Base-by-base conservation (phyloP, 176 grass and related monocot species). In the Rhynchospora tenuis region DNA sequence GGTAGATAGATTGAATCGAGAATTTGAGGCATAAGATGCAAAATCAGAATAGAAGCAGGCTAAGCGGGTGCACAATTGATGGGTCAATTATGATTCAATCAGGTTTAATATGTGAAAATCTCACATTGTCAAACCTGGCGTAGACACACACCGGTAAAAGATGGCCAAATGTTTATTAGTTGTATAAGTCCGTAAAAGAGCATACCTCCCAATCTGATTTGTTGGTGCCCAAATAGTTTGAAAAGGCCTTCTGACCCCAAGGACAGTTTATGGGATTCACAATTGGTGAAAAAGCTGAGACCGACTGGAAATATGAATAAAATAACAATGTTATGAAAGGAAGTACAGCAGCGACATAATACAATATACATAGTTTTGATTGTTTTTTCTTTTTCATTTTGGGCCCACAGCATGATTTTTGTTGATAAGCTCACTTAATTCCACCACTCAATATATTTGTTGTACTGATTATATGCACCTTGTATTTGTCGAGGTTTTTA, bases 181-280 rank as follows among this genome's bases (percentile, higher is more conserved):
- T 19, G 16, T 19, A 6, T 1, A 69, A 68, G 31, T 67, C 23
- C 45, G 46, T 59, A 54, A 88, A 9, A 84, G 42, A 24, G 67
- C 2, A 83, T 90, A 88, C 93, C 91, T 96, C 89, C 97, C 93
- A 96, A 45, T 92, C 89, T 59, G 89, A 91, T 46, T 99, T 92
- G 87, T 77, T 68, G 65, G 79, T 48, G 27, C 97, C 93, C 83
- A 99, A 84, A 88, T 96, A 99, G 88, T 99, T 93, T 84, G 93
- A 95, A 82, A 99, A 99, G 50, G 97, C 97, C 87, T 99, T 99
- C 86, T 96, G 91, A 79, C 93, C 97, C 93, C 91, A 99, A 0
- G 91, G 88, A 59, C 97, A 99, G 60, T 92, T 99, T 81, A 92
- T 90, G 13, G 93, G 97, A 83, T 99, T 99, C 43, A 27, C 81